Evolutionary conservation across 2,329 filamentous ascomycete genomes (phyloP).

Genomic region (Pyrenophora graminea): DNA sequence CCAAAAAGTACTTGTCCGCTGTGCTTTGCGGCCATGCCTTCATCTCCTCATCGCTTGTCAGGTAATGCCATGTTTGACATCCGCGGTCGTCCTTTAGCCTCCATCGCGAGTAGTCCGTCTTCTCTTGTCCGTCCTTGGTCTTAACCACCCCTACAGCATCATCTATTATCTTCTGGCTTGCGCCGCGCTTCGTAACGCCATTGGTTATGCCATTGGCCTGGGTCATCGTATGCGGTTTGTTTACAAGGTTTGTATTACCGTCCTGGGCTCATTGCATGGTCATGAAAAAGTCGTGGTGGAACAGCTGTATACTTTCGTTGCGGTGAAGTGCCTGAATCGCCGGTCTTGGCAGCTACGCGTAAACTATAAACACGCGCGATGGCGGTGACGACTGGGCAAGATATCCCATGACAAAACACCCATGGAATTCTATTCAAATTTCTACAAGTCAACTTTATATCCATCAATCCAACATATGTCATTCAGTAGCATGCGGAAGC

Average conservation of each 20-base stretch:
- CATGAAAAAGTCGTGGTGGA: constrained; percentile 4
- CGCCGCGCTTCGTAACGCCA: constrained; percentile 24
- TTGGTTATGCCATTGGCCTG: constrained; percentile 31
- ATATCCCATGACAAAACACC: not conserved
- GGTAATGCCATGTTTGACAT: constrained; percentile 91
- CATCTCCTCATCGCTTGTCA: constrained; percentile 70
- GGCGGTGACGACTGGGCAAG: too few species aligned
- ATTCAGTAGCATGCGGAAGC: not conserved
- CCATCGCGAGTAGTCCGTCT: constrained; percentile 84
- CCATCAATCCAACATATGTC: not conserved
- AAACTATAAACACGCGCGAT: not conserved
- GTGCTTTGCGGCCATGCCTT: constrained; percentile 81
- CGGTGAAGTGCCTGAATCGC: constrained; percentile 11
- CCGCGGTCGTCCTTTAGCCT: constrained; percentile 80
- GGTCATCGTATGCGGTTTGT: constrained; percentile 17
- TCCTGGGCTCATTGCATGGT: constrained; percentile 3
- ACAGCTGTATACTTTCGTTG: constrained; percentile 3
- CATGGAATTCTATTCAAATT: not conserved
- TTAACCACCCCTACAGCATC: constrained; percentile 19
- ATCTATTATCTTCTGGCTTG: constrained; percentile 13
- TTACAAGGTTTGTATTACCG: not conserved
- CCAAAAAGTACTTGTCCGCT: constrained; percentile 89
- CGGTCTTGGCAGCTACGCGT: constrained; percentile 28
- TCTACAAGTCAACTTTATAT: not conserved
- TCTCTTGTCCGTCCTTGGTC: constrained; percentile 34